Evolutionary conservation across 345 rosid genomes (phyloP).

Genomic region (Salix arbutifolia): DNA sequence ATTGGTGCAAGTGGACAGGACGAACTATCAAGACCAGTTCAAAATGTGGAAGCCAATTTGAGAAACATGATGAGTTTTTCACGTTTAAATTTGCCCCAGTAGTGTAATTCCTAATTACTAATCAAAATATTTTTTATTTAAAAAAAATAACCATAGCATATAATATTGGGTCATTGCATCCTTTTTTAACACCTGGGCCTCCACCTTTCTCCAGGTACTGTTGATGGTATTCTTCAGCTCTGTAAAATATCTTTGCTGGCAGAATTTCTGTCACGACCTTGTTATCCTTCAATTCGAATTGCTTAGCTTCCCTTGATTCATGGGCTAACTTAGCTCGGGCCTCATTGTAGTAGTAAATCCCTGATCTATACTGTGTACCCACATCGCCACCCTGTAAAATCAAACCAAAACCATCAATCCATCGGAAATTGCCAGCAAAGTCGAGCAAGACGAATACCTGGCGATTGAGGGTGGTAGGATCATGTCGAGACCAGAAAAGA

Average conservation of each 20-base stretch:
- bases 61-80: not conserved
- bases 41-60: not conserved
- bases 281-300: slow-evolving; percentile 41
- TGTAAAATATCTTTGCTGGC: slow-evolving; percentile 69
- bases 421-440: not conserved
- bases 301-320: slow-evolving; percentile 59
- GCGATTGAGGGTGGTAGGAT: slow-evolving; percentile 81
- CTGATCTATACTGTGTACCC: slow-evolving; percentile 82
- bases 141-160: slow-evolving; percentile 50
- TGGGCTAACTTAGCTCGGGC: slow-evolving; percentile 47
- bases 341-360: slow-evolving; percentile 69
- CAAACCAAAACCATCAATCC: not conserved
- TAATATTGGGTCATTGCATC: slow-evolving; percentile 79
- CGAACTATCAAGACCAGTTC: not conserved
- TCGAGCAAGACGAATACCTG: slow-evolving; percentile 37
- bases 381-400: slow-evolving; percentile 60
- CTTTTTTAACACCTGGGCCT: slow-evolving; percentile 47
- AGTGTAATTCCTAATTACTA: not conserved
- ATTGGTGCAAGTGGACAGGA: not conserved
- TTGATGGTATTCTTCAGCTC: slow-evolving; percentile 77
- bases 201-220: slow-evolving; percentile 83
- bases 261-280: slow-evolving; percentile 69
- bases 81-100: not conserved
- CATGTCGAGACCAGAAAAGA: slow-evolving; percentile 71
- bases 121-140: not conserved